phyloP scores from a whole-genome alignment of 2,329 filamentous ascomycete genomes.

The Ceratocystis smalleyi region DNA sequence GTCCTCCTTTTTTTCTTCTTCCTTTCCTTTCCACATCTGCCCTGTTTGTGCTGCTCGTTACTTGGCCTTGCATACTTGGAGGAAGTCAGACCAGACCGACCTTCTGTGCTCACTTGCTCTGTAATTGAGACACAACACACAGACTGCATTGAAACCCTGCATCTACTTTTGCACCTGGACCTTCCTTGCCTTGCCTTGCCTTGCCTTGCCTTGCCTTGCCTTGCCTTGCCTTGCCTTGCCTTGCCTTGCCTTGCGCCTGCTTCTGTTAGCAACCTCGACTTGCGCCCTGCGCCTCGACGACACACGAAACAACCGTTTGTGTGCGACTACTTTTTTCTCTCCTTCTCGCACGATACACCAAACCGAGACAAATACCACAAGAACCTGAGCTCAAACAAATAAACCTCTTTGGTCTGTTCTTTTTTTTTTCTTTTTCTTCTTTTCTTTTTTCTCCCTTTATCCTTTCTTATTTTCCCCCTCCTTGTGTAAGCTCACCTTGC shows the following conservation, averaged over 20 bases:
- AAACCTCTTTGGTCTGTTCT: background rate
- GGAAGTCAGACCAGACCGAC: background rate
- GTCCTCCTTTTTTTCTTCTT: background rate
- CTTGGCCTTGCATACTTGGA: background rate
- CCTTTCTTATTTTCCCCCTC: background rate
- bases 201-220: background rate
- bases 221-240: background rate
- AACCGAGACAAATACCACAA: slow-evolving; percentile 2
- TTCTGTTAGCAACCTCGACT: slow-evolving; percentile 4
- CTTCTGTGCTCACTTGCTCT: background rate
- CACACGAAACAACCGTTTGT: slow-evolving; percentile 4
- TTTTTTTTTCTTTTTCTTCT: slow-evolving; percentile 4
- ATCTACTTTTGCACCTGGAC: slow-evolving; percentile 7
- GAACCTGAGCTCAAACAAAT: slow-evolving; percentile 6
- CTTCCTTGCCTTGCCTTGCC: background rate
- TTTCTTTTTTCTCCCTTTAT: slow-evolving; percentile 4
- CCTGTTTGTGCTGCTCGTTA: background rate
- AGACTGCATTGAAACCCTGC: slow-evolving; percentile 4
- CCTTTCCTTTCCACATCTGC: background rate
- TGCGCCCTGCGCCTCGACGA: slow-evolving; percentile 4
- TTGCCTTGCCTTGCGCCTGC: slow-evolving; percentile 4
- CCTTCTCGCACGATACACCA: background rate
- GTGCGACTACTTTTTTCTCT: slow-evolving; percentile 9
- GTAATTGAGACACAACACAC: slow-evolving; percentile 6
- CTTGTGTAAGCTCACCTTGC: slow-evolving; percentile 7